Evolutionary conservation across 2,329 filamentous ascomycete genomes (phyloP).

Genomic region (Aspergillus floridensis): DNA sequence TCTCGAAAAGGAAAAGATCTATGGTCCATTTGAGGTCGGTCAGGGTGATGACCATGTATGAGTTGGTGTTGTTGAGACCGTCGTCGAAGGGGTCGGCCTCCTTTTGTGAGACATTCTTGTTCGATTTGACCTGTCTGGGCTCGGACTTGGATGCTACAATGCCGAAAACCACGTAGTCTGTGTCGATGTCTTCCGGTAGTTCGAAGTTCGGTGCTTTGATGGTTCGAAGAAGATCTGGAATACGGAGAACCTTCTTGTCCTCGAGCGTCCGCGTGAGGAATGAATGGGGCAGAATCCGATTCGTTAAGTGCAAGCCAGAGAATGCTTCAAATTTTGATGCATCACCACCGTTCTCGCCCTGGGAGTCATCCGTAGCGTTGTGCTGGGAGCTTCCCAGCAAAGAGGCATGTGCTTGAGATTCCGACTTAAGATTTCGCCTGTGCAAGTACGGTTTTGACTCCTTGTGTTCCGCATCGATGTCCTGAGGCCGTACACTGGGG

Average conservation of each 20-base stretch:
- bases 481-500: slow-evolving; percentile 25
- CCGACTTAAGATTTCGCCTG: slow-evolving; percentile 23
- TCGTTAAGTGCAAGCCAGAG: slow-evolving; percentile 79
- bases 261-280: slow-evolving; percentile 74
- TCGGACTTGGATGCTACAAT: slow-evolving; percentile 86
- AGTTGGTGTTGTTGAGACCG: slow-evolving; percentile 61
- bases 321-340: slow-evolving; percentile 76
- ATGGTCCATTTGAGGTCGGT: slow-evolving; percentile 88
- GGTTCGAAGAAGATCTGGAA: slow-evolving; percentile 76
- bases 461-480: slow-evolving; percentile 8
- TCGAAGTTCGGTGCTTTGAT: slow-evolving; percentile 82
- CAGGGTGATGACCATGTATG: slow-evolving; percentile 89
- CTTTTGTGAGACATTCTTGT: slow-evolving; percentile 38
- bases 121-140: slow-evolving; percentile 61
- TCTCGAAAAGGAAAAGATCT: slow-evolving; percentile 87
- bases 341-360: slow-evolving; percentile 36
- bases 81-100: slow-evolving; percentile 49
- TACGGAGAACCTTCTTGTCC: slow-evolving; percentile 70
- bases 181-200: slow-evolving; percentile 72
- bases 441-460: slow-evolving; percentile 23
- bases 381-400: slow-evolving; percentile 15
- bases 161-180: slow-evolving; percentile 85
- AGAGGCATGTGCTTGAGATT: slow-evolving; percentile 18
- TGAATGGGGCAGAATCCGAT: slow-evolving; percentile 76
- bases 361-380: slow-evolving; percentile 13